Evolutionary conservation across 495 filamentous ascomycete species (phyloP), one percentile per base, ranked within the genome.

Genomic region (Neurospora tetraspora): DNA sequence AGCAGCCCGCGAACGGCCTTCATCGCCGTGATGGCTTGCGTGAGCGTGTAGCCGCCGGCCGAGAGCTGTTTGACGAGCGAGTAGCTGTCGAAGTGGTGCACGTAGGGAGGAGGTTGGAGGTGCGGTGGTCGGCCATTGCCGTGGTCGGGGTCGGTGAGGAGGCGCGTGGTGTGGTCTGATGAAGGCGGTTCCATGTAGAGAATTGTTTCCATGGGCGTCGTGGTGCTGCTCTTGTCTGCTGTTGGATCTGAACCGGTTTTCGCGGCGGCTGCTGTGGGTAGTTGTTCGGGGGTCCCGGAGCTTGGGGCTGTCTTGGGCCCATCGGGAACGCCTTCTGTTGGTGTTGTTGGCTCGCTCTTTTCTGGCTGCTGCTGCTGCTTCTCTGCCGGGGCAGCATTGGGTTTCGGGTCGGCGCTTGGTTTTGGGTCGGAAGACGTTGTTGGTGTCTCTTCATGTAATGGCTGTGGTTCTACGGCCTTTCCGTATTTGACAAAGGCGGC

Each of bases 71-170:
- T 90, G 5, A 97, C 96, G 2, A 97, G 86, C 5, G 88, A 89
- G 77, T 94, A 98, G 20, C 91, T 97, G 82, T 99, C 96, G 80
- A 99, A 99, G 83, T 98, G 93, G 83, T 99, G 96, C 14, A 97
- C 89, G 80, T 97, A 95, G 4, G 89, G 92, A 18, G 92, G 87
- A 0, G 93, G 88, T 8, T 89, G 83, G 39, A 97, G 89, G 65
- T 90, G 90, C 20, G 87, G 88, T 74, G 78, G 80, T 23, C 5
- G 47, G 37, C 18, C 36, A 18, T 72, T 69, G 71, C 69, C 16
- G 65, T 70, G 23, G 61, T 39, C 53, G 9, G 68, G 31, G 59
- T 53, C 23, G 14, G 37, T 37, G 47, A 20, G 73, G 59, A 34
- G 65, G 68, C 27, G 68, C 2, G 43, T 10, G 65, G 42, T 38